phyloP scores from a whole-genome alignment of 331 rosid genomes.

The Dryas integrifolia region DNA sequence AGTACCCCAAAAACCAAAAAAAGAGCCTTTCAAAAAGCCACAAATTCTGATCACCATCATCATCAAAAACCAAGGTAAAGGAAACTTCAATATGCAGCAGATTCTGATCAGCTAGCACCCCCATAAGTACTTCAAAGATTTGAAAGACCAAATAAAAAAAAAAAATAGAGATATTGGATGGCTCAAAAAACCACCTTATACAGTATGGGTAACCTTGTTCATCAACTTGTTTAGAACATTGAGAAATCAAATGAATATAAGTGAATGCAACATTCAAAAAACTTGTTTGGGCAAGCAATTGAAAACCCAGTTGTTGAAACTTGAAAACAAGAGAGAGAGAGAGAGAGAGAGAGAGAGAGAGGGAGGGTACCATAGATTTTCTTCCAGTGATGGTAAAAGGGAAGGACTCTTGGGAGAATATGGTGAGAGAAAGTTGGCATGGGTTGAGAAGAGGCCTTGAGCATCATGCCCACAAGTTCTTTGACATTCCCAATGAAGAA shows the following conservation, averaged over 20 bases:
- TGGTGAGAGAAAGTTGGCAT: conserved; percentile 83
- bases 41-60: conserved; percentile 41
- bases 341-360: not conserved
- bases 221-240: not conserved
- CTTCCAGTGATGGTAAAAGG: conserved; percentile 97
- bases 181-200: no score
- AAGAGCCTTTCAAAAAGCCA: conserved; percentile 35
- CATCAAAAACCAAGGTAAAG: conserved; percentile 34
- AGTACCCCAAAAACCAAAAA: conserved; percentile 40
- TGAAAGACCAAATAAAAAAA: not conserved
- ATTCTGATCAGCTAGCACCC: conserved; percentile 8
- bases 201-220: not conserved
- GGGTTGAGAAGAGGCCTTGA: conserved; percentile 84
- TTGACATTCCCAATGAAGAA: conserved; percentile 92
- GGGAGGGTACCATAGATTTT: conserved; percentile 68
- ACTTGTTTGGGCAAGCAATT: not conserved
- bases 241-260: not conserved
- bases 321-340: not conserved
- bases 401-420: conserved; percentile 90
- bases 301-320: conserved; percentile 24
- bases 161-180: no score
- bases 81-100: conserved; percentile 18
- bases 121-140: conserved; percentile 12
- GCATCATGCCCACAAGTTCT: conserved; percentile 77
- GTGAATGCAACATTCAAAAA: not conserved